phyloP scores from a whole-genome alignment of 768 basidiomycete species.

The Strobilomyces dryophilus region DNA sequence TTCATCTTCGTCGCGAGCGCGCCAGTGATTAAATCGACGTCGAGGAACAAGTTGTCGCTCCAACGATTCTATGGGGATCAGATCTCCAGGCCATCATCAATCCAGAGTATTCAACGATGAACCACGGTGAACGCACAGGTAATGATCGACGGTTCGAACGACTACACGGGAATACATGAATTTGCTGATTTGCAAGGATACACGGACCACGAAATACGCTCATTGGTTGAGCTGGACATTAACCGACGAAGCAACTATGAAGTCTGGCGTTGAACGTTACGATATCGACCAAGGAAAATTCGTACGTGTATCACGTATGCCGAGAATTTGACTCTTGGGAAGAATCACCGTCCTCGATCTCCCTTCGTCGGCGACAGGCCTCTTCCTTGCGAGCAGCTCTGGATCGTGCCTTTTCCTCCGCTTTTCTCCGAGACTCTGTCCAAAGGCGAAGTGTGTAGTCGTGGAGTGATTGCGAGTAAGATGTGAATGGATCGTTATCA shows the following conservation, averaged over 20 bases:
- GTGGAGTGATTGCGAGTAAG: conserved; percentile 62
- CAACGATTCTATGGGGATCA: neutral
- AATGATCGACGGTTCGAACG: conserved; percentile 5
- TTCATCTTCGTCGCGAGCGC: neutral
- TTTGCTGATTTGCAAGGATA: conserved; percentile 14
- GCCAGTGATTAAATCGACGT: neutral
- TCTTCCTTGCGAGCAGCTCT: conserved; percentile 28
- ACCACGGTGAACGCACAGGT: conserved; percentile 14
- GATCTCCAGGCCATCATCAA: conserved; percentile 1
- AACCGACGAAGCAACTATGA: conserved; percentile 7
- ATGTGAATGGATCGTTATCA: conserved; percentile 37
- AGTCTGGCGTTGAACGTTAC: neutral
- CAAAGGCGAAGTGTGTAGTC: conserved; percentile 64
- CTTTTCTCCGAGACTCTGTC: conserved; percentile 59
- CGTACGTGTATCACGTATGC: conserved; percentile 11
- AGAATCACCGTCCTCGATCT: conserved; percentile 9
- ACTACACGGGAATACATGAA: neutral
- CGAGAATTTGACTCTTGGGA: conserved; percentile 6
- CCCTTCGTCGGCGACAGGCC: conserved; percentile 22
- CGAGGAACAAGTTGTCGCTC: neutral
- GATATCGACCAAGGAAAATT: conserved; percentile 15
- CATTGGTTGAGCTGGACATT: conserved; percentile 12
- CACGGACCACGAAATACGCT: conserved; percentile 5
- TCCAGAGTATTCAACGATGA: neutral
- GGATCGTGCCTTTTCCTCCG: conserved; percentile 45